These are phyloP conservation scores for Sisymbrium altissimum DNA, from an alignment of 345 rosid species.

Conservation along the genomic window DNA sequence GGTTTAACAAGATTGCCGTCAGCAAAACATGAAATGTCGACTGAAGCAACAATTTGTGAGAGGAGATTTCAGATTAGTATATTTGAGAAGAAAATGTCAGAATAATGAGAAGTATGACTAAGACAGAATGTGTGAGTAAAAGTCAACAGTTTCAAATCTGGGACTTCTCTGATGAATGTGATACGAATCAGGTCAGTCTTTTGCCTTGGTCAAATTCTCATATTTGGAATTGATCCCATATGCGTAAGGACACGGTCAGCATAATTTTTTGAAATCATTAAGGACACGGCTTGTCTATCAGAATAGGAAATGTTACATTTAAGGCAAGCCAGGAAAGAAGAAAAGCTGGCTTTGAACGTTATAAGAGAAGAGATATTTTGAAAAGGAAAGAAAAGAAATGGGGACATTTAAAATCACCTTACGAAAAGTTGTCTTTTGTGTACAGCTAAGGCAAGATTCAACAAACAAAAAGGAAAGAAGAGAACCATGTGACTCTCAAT, in stretches of 20 bases:
- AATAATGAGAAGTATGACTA: constrained; percentile 27
- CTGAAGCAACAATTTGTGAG: too few relatives aligned
- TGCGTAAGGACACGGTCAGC: neutral
- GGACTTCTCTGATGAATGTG: constrained; percentile 1
- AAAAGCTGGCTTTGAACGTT: constrained; percentile 28
- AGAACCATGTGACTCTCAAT: constrained; percentile 31
- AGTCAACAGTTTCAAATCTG: neutral
- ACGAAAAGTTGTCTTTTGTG: constrained; percentile 31
- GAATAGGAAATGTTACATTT: constrained; percentile 15
- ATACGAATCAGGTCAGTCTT: constrained; percentile 15
- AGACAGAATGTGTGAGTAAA: constrained; percentile 32
- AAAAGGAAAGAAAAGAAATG: constrained; percentile 3
- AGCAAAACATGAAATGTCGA: neutral
- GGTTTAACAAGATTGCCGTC: neutral
- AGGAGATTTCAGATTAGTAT: constrained; percentile 43
- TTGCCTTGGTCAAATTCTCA: constrained; percentile 1
- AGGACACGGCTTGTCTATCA: neutral
- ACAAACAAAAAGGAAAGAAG: constrained; percentile 31
- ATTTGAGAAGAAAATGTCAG: constrained; percentile 45
- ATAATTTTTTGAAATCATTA: neutral
- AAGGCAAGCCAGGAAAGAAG: constrained; percentile 22
- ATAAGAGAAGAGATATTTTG: constrained; percentile 12
- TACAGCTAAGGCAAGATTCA: constrained; percentile 27
- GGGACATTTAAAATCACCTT: constrained; percentile 19
- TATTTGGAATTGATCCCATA: neutral